These are phyloP conservation scores for Dothideomycetes sp. DNA, from an alignment of 2,329 filamentous ascomycete genomes.

Conservation along the genomic window DNA sequence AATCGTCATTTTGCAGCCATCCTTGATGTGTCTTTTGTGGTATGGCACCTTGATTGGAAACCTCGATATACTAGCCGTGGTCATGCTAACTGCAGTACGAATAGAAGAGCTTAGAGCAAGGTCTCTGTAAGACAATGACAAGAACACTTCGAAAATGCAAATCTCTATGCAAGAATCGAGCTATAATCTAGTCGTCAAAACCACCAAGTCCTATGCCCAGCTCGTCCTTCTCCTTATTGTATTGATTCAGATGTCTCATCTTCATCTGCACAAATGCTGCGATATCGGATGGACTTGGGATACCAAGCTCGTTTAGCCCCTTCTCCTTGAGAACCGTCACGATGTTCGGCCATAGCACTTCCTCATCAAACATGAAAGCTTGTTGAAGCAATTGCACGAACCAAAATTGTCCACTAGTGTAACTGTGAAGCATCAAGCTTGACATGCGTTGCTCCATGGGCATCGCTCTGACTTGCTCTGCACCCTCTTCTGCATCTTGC, in stretches of 20 bases:
- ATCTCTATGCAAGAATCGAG: too few relatives aligned
- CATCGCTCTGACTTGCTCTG: background rate
- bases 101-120: too few relatives aligned
- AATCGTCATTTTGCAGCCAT: too few relatives aligned
- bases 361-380: slow-evolving; percentile 1
- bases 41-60: too few relatives aligned
- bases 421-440: background rate
- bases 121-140: too few relatives aligned
- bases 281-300: background rate
- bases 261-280: slow-evolving; percentile 1
- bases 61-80: too few relatives aligned
- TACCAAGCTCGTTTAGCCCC: background rate
- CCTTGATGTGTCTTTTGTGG: too few relatives aligned
- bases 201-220: too few relatives aligned
- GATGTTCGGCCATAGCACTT: slow-evolving; percentile 1
- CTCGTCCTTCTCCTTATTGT: slow-evolving; percentile 1
- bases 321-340: background rate
- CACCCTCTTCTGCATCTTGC: background rate
- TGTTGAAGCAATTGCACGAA: background rate
- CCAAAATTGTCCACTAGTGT: background rate
- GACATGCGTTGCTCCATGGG: background rate
- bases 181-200: too few relatives aligned
- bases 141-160: too few relatives aligned
- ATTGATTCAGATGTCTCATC: background rate
- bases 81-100: too few relatives aligned